Base-by-base conservation (phyloP, 2,329 filamentous ascomycete genomes). In the Alternaria sp. region DNA sequence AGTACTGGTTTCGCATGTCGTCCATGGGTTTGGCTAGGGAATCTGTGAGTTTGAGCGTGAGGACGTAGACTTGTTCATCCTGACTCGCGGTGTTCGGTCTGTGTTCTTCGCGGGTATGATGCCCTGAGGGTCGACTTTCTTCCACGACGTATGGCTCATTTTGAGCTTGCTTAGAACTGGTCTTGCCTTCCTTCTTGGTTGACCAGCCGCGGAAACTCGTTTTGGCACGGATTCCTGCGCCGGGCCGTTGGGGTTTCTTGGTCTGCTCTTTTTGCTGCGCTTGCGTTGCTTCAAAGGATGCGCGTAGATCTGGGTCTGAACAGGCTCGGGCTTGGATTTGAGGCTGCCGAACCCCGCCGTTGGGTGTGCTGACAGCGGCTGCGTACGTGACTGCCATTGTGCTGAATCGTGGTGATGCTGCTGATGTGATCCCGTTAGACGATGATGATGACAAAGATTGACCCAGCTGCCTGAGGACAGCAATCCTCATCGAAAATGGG, bases 11-110 rank as follows among this genome's bases (percentile, higher is more conserved):
- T 26, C 82, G 76, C 46, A 83, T 68, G 6, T 69, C 64, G 45
- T 81, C 81, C 71, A 84, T 77, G 4, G 78, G 78, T 9, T 74
- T 66, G 15, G 81, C 76, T 54, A 82, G 74, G 6, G 72, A 73
- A 12, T 77, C 69, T 28, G 81, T 80, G 10, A 81, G 78, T 46
- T 76, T 73, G 8, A 84, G 72, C 5, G 82, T 84, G 8, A 84
- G 72, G 12, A 83, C 77, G 66, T 83, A 83, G 61, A 83, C 78
- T 26, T 69, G 52, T 17, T 79, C 71, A 55, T 81, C 79, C 4
- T 70, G 63, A 4, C 59, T 54, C 3, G 61, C 64, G 6, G 79
- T 80, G 15, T 77, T 77, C 0, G 80, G 79, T 17, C 60, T 69
- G 57, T 79, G 74, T 44, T 73, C 67, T 4, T 66, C 55, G 5